Evolutionary conservation across 208 protist species (phyloP).

Genomic region (Trypanosoma conorhini): DNA sequence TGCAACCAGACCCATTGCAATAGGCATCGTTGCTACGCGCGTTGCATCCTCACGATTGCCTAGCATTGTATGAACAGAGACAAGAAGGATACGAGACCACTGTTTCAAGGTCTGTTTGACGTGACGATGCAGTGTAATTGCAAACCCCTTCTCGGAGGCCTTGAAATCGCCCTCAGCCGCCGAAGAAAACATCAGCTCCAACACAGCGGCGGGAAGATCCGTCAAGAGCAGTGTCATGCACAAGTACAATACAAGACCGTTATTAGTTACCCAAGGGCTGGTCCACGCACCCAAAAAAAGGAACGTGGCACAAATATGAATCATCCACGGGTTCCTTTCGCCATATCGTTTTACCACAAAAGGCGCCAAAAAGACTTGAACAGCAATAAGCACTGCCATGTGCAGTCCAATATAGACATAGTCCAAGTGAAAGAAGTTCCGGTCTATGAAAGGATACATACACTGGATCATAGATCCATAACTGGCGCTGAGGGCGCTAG

Average conservation of each 20-base stretch:
- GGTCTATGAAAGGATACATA: slow-evolving; percentile 48
- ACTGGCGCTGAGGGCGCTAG: slow-evolving; percentile 10
- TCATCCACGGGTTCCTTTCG: neutral
- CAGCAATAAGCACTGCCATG: slow-evolving; percentile 30
- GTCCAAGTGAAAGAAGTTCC: slow-evolving; percentile 27
- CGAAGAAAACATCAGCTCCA: slow-evolving; percentile 7
- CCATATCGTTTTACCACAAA: slow-evolving; percentile 13
- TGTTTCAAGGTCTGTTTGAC: slow-evolving; percentile 16
- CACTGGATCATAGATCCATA: slow-evolving; percentile 42
- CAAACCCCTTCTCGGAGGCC: neutral
- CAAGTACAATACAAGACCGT: slow-evolving; percentile 34
- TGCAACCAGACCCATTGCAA: slow-evolving; percentile 10
- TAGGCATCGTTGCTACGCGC: slow-evolving; percentile 2
- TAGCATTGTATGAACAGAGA: slow-evolving; percentile 1
- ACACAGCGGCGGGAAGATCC: slow-evolving; percentile 42
- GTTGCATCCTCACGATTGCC: neutral
- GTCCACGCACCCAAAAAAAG: slow-evolving; percentile 15
- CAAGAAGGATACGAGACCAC: slow-evolving; percentile 18
- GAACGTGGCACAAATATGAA: slow-evolving; percentile 10
- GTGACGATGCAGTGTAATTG: slow-evolving; percentile 11
- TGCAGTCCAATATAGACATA: slow-evolving; percentile 45
- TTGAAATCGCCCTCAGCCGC: slow-evolving; percentile 4
- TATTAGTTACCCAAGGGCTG: slow-evolving; percentile 11
- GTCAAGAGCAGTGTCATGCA: slow-evolving; percentile 31
- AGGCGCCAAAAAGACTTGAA: slow-evolving; percentile 36